Conservation (phyloP, 1,284 basidiomycete species). For the Marasmius oreades region DNA sequence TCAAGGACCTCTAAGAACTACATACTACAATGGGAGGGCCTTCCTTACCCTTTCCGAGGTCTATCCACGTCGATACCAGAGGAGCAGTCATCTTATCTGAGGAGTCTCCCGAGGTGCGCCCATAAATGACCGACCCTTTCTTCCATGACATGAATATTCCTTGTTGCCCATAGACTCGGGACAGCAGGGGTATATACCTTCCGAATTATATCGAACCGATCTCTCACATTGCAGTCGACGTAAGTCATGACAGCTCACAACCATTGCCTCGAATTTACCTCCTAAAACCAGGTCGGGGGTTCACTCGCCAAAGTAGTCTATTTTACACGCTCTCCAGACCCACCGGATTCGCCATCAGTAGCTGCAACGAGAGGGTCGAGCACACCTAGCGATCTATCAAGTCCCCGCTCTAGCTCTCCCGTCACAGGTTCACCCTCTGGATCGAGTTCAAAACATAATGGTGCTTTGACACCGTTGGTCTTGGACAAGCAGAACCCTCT, state of each 20-base stretch:
- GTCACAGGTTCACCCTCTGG: constrained; percentile 34
- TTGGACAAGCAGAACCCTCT: constrained; percentile 46
- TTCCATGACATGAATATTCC: constrained; percentile 1
- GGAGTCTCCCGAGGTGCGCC: constrained; percentile 84
- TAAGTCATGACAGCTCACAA: constrained; percentile 41
- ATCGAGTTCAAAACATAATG: constrained; percentile 48
- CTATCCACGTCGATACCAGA: constrained; percentile 83
- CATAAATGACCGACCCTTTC: constrained; percentile 6
- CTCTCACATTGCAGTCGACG: constrained; percentile 95
- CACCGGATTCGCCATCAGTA: constrained; percentile 65
- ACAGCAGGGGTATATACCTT: constrained; percentile 92
- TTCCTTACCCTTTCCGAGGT: constrained; percentile 64
- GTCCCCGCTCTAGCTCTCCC: constrained; percentile 50
- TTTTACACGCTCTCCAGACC: constrained; percentile 89
- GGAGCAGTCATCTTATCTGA: constrained; percentile 89
- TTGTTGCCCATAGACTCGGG: constrained; percentile 68
- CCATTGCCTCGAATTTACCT: constrained; percentile 8
- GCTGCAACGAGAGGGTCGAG: constrained; percentile 55
- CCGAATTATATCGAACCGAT: constrained; percentile 95
- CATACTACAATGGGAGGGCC: constrained; percentile 33
- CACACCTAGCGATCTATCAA: constrained; percentile 41
- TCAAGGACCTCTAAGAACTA: neutral
- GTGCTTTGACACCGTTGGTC: constrained; percentile 79
- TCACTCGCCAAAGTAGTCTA: constrained; percentile 98
- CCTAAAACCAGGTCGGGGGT: constrained; percentile 76